These are phyloP conservation scores for Pseudotulostoma volvatum DNA, from an alignment of 495 filamentous ascomycete species.

Conservation along the genomic window DNA sequence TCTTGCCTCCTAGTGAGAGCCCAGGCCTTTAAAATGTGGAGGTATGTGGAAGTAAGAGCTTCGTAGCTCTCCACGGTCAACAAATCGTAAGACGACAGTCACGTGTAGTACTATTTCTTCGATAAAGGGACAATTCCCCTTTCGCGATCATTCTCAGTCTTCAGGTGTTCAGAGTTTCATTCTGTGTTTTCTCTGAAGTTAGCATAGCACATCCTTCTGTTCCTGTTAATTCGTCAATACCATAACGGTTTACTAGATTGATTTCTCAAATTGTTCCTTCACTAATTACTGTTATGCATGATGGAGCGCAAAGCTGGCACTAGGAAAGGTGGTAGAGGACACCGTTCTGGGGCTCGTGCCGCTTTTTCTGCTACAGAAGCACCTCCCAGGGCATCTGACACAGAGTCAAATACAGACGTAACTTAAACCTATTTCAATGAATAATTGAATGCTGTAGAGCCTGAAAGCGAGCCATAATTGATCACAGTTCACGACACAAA, in stretches of 20 bases:
- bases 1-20: neutral
- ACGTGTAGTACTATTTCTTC: neutral
- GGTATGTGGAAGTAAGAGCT: neutral
- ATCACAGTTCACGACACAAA: neutral
- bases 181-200: neutral
- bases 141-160: neutral
- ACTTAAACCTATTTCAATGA: neutral
- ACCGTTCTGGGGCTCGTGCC: neutral
- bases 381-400: neutral
- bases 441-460: neutral
- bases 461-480: neutral
- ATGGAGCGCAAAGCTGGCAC: neutral
- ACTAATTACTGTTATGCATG: neutral
- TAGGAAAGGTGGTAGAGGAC: neutral
- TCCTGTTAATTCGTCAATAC: neutral
- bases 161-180: neutral
- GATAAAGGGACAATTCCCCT: neutral
- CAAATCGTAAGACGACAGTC: neutral
- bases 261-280: too few species aligned
- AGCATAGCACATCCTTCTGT: neutral
- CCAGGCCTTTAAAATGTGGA: neutral
- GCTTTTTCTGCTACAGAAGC: neutral
- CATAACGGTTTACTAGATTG: neutral
- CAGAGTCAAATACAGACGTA: neutral
- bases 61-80: neutral